These are phyloP conservation scores for Populus nigra DNA, from an alignment of 345 rosid genomes.

Conservation along the genomic window DNA sequence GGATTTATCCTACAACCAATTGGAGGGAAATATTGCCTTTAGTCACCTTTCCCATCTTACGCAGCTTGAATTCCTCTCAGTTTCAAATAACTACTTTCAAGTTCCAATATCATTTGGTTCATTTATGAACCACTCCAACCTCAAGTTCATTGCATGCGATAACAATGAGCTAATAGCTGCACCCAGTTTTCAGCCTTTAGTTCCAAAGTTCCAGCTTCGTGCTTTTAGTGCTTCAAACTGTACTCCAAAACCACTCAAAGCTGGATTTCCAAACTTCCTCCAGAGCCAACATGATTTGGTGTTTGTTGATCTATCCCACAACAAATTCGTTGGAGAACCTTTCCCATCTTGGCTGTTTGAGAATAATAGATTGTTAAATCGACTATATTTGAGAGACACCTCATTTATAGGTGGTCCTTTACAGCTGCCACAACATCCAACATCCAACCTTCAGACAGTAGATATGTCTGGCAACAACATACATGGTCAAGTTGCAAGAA, in stretches of 20 bases:
- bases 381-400: background rate
- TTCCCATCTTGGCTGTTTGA: constrained; percentile 28
- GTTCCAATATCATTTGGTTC: background rate
- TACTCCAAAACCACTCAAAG: too few relatives aligned
- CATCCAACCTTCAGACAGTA: background rate
- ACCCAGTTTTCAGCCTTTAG: too few relatives aligned
- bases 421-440: background rate
- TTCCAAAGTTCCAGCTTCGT: too few relatives aligned
- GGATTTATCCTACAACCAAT: too few relatives aligned
- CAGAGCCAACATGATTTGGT: background rate
- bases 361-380: constrained; percentile 20
- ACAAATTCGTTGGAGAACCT: background rate
- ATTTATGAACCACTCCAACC: background rate
- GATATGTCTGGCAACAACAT: too few relatives aligned
- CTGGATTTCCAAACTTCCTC: too few relatives aligned
- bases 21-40: too few relatives aligned
- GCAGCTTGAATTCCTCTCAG: background rate
- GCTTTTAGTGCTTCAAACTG: too few relatives aligned
- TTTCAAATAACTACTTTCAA: background rate
- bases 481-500: background rate
- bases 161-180: too few relatives aligned
- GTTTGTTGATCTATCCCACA: background rate
- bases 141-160: background rate
- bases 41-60: too few relatives aligned
- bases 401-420: constrained; percentile 4